These are phyloP conservation scores for Fusarium lateritium DNA, from an alignment of 2,329 filamentous ascomycete species.

Conservation along the genomic window DNA sequence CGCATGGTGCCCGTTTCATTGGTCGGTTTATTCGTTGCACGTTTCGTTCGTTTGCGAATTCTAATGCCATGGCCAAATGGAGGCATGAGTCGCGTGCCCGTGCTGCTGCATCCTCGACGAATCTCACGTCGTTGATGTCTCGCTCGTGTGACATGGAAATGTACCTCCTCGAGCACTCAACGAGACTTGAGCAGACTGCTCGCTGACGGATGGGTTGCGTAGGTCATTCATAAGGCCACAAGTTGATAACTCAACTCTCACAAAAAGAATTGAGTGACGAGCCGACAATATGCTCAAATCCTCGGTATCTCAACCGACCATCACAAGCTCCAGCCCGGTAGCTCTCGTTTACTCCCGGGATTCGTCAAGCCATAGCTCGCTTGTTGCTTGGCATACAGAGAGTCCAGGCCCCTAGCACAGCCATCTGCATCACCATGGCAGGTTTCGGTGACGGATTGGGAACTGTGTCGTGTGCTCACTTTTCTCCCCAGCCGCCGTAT, in stretches of 20 bases:
- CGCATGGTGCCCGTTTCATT: constrained; percentile 31
- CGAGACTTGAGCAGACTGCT: too few relatives aligned
- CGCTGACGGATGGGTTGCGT: too few relatives aligned
- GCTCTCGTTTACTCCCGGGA: background rate
- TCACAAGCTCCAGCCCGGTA: background rate
- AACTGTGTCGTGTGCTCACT: constrained; percentile 40
- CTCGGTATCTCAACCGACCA: background rate
- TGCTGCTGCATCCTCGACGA: background rate
- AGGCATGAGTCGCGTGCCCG: constrained; percentile 42
- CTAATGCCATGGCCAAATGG: constrained; percentile 15
- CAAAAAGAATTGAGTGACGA: too few relatives aligned
- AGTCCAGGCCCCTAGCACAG: constrained; percentile 3
- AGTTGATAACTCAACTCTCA: background rate
- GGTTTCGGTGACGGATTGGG: constrained; percentile 43
- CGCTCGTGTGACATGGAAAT: background rate
- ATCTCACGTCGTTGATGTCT: background rate
- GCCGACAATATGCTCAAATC: background rate
- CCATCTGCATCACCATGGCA: constrained; percentile 21
- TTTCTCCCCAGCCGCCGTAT: constrained; percentile 1
- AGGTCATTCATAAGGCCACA: background rate
- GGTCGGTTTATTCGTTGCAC: constrained; percentile 5
- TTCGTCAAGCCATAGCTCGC: constrained; percentile 8
- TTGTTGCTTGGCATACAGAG: constrained; percentile 30
- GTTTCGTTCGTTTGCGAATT: constrained; percentile 9
- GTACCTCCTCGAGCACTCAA: background rate